A percentile compares a stretch with the other conserved stretches of the same genome.
phyloP scores from a whole-genome alignment of 2,329 filamentous ascomycete species.

The Septoria linicola region DNA sequence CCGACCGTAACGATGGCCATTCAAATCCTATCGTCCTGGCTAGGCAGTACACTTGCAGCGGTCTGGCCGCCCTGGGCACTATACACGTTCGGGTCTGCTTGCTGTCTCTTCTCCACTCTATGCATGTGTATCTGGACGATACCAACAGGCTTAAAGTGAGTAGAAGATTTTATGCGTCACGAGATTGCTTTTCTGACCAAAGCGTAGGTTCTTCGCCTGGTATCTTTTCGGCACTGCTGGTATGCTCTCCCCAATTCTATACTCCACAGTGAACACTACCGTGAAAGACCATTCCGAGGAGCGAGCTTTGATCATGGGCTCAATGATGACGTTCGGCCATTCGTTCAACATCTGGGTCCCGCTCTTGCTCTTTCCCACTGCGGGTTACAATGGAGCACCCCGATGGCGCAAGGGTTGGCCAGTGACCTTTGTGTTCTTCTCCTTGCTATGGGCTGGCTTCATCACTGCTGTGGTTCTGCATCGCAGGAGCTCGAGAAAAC shows the following conservation, averaged over 20 bases:
- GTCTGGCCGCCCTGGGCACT: conserved; percentile 14
- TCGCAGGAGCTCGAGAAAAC: not conserved
- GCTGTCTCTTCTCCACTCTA: conserved; percentile 9
- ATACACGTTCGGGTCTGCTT: conserved; percentile 9
- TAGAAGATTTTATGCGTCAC: not conserved
- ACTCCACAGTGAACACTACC: conserved; percentile 17
- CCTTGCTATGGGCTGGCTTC: conserved; percentile 15
- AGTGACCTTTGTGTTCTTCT: conserved; percentile 16
- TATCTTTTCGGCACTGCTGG: conserved; percentile 13
- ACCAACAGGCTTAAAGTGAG: conserved; percentile 7
- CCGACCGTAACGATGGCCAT: conserved; percentile 15
- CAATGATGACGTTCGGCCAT: conserved; percentile 20
- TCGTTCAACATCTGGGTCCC: conserved; percentile 16
- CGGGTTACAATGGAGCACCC: conserved; percentile 12
- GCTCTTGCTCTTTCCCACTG: conserved; percentile 10
- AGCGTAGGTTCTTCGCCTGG: conserved; percentile 12
- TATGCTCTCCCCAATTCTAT: conserved; percentile 11
- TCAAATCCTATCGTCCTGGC: conserved; percentile 13
- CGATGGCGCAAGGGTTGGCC: conserved; percentile 13
- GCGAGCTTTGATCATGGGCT: conserved; percentile 15
- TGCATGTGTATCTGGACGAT: conserved; percentile 15
- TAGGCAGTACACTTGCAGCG: conserved; percentile 6
- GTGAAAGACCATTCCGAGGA: conserved; percentile 17
- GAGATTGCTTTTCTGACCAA: not conserved
- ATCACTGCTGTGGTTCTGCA: conserved; percentile 11